Base-by-base conservation (phyloP, 345 rosid species). In the Brassica nigra region DNA sequence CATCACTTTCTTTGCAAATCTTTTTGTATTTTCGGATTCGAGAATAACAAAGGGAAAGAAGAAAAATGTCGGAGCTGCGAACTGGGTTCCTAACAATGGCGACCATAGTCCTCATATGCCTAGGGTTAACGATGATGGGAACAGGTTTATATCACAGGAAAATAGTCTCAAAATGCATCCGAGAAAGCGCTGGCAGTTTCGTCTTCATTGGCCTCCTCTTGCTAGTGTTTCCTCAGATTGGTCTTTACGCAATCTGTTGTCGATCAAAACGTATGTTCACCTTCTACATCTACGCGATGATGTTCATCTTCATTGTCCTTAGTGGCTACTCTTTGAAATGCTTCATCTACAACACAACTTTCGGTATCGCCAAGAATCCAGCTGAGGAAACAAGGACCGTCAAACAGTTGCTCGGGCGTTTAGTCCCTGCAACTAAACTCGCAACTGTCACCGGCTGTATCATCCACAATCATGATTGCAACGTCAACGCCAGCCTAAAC, bases 11-110 rank as follows among this genome's bases (percentile, higher is more conserved):
- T 28, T 12, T 18, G 20, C 66, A 7, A 78, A 1, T 36, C 57
- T 15, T 42, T 8, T 47, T 10, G 62, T 14, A 42, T 9, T 7
- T 33, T 62, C 12, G 54, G 18, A 31, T 30, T 47, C 5, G 31
- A 20, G 36, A 34, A 8, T 7, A 30, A 18, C 15, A 66, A 14
- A 5, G 23, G 12, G 9, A 18, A 70, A 34, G 30, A 9, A 47
- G 5, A 20, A 49, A 78, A 61, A 65, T 78, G 82, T 78, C 77
- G 0, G 82, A 78, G 68, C 30, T 78, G 66, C 49, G 71, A 72
- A 55, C 73, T 0, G 82, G 81, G 10, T 72, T 78, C 68, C 37
- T 78, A 42, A 78, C 82, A 78, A 80, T 74, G 83, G 33, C 79
- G 63, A 74, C 70, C 11, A 80, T 80, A 68, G 20, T 74, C 34